Conservation (phyloP, 768 basidiomycete genomes). For the Calocybe cyanea region DNA sequence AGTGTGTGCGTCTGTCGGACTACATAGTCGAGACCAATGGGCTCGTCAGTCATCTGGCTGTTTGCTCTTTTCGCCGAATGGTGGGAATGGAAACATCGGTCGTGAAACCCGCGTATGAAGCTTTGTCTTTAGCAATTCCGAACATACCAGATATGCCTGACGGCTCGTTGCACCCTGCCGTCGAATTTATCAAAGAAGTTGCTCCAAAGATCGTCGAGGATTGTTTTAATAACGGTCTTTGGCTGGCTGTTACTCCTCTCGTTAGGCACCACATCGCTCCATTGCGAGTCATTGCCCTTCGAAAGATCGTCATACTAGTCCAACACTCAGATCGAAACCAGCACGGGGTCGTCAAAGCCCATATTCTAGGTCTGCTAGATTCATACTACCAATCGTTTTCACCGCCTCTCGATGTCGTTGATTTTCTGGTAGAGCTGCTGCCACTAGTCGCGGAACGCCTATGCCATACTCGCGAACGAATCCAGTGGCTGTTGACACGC, state of each 20-base stretch:
- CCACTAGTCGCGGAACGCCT: slow-evolving; percentile 14
- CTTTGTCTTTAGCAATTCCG: slow-evolving; percentile 10
- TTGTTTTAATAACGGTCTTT: slow-evolving; percentile 17
- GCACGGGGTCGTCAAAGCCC: slow-evolving; percentile 16
- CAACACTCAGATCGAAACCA: slow-evolving; percentile 13
- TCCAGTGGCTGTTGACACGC: slow-evolving; percentile 15
- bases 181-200: slow-evolving; percentile 14
- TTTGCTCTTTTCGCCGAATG: slow-evolving; percentile 16
- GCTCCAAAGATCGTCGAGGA: slow-evolving; percentile 17
- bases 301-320: slow-evolving; percentile 14
- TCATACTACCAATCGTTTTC: slow-evolving; percentile 12
- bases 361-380: slow-evolving; percentile 13
- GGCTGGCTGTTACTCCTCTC: slow-evolving; percentile 13
- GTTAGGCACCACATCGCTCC: slow-evolving; percentile 12
- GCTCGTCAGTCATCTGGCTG: slow-evolving; percentile 12
- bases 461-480: slow-evolving; percentile 8
- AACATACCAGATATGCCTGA: slow-evolving; percentile 8
- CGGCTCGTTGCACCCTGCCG: slow-evolving; percentile 11
- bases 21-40: slow-evolving; percentile 13
- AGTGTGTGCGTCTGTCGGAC: slow-evolving; percentile 13
- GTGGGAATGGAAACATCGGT: slow-evolving; percentile 13
- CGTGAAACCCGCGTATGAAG: slow-evolving; percentile 15
- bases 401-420: slow-evolving; percentile 14
- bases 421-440: slow-evolving; percentile 11
- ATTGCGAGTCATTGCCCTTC: slow-evolving; percentile 12